These are phyloP conservation scores for Ambrosiella beaveri DNA, from an alignment of 2,329 filamentous ascomycete species.

Conservation along the genomic window DNA sequence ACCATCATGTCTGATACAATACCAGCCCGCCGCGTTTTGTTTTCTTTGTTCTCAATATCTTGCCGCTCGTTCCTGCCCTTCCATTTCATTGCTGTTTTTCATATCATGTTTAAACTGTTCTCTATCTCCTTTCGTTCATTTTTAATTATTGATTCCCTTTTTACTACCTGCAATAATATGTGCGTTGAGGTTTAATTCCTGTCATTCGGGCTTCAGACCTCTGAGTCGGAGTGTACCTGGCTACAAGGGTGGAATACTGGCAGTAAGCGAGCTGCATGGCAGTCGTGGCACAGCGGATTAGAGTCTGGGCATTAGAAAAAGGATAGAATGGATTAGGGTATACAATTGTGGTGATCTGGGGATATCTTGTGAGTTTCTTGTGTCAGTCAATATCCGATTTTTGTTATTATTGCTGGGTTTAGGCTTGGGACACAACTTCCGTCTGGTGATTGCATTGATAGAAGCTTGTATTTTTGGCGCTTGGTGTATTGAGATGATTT, in stretches of 20 bases:
- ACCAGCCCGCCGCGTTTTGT: slow-evolving; percentile 36
- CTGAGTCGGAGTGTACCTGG: background rate
- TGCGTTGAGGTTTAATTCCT: background rate
- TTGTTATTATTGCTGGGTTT: background rate
- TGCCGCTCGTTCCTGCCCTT: slow-evolving; percentile 15
- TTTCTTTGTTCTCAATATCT: slow-evolving; percentile 26
- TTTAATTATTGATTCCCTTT: slow-evolving; percentile 15
- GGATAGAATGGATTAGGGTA: background rate
- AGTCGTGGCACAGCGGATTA: background rate
- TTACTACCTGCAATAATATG: slow-evolving; percentile 2
- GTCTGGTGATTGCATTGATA: background rate
- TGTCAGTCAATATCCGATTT: background rate
- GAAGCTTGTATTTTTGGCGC: background rate
- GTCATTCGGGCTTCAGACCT: background rate
- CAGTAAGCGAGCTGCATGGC: background rate
- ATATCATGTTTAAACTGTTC: slow-evolving; percentile 13
- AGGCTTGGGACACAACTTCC: background rate
- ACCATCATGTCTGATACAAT: slow-evolving; percentile 41
- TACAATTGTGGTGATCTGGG: background rate
- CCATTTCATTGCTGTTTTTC: slow-evolving; percentile 15
- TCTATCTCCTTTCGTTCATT: slow-evolving; percentile 9
- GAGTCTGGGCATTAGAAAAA: background rate
- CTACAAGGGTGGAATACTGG: background rate
- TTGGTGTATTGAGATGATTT: background rate
- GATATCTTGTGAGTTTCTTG: background rate